A percentile compares a stretch with the other conserved stretches of the same genome.
phyloP scores from a whole-genome alignment of 192 early-diverging fungal genomes.

The Borealophlyctis nickersoniae region DNA sequence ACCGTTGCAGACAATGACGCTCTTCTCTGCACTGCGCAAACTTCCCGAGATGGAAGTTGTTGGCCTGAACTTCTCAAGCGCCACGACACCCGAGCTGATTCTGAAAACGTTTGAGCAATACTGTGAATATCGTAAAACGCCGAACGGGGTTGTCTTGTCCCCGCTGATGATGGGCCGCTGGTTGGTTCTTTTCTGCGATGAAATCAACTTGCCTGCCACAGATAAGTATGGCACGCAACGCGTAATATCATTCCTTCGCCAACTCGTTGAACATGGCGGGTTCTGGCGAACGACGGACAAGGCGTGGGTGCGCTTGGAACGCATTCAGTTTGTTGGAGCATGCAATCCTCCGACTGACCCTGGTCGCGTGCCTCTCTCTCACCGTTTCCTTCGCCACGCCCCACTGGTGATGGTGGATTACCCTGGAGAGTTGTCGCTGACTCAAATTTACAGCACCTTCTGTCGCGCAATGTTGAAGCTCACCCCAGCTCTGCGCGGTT shows the following conservation, averaged over 20 bases:
- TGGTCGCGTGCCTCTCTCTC: slow-evolving; percentile 92
- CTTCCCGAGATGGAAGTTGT: slow-evolving; percentile 95
- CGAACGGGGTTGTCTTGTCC: slow-evolving; percentile 81
- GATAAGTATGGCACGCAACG: slow-evolving; percentile 99
- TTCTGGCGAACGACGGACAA: slow-evolving; percentile 93
- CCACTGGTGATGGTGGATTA: slow-evolving; percentile 98
- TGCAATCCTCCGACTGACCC: slow-evolving; percentile 99
- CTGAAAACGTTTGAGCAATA: slow-evolving; percentile 96
- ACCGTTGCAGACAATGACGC: slow-evolving; percentile 81
- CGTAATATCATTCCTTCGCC: slow-evolving; percentile 93
- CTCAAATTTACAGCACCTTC: slow-evolving; percentile 96
- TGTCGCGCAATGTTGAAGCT: slow-evolving; percentile 90
- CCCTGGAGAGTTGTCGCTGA: slow-evolving; percentile 85
- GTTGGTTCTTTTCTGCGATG: slow-evolving; percentile 99
- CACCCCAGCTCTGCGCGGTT: slow-evolving; percentile 83
- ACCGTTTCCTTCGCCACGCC: slow-evolving; percentile 94
- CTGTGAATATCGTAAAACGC: slow-evolving; percentile 96
- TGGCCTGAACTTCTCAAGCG: slow-evolving; percentile 98
- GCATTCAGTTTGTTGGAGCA: slow-evolving; percentile 99
- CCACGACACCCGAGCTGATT: slow-evolving; percentile 92
- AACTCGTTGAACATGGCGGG: slow-evolving; percentile 91
- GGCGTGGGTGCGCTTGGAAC: slow-evolving; percentile 91
- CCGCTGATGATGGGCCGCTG: slow-evolving; percentile 83
- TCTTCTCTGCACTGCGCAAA: slow-evolving; percentile 92
- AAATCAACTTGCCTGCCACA: slow-evolving; percentile 94